Evolutionary conservation across 805 yeast species (phyloP).

Genomic region (Cyberlindnera euphorbiiphila): DNA sequence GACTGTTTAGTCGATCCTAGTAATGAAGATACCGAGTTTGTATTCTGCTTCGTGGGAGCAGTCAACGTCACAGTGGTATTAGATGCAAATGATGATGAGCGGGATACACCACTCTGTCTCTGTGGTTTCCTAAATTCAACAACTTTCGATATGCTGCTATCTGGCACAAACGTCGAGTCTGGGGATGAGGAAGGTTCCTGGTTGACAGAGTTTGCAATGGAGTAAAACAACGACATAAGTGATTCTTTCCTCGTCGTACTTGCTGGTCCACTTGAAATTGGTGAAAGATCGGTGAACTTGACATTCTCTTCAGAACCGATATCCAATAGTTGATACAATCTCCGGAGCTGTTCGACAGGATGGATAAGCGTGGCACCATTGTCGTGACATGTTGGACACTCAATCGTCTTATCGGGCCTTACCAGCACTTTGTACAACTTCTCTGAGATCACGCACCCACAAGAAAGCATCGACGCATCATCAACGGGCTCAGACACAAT

Average conservation of each 20-base stretch:
- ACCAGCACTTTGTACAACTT: slow-evolving; percentile 24
- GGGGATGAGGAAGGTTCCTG: slow-evolving; percentile 5
- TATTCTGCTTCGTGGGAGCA: slow-evolving; percentile 1
- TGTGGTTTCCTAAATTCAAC: slow-evolving; percentile 4
- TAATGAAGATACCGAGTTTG: slow-evolving; percentile 10
- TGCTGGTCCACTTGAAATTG: slow-evolving; percentile 7
- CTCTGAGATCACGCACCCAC: slow-evolving; percentile 41
- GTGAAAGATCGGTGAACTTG: slow-evolving; percentile 7
- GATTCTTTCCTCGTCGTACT: slow-evolving; percentile 25
- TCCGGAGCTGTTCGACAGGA: slow-evolving; percentile 17
- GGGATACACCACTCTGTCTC: slow-evolving; percentile 1
- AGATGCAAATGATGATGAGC: slow-evolving; percentile 12
- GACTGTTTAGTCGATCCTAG: slow-evolving; percentile 4
- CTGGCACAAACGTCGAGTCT: too few species aligned
- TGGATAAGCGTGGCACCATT: slow-evolving; percentile 5
- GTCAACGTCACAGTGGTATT: slow-evolving; percentile 7
- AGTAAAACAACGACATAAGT: slow-evolving; percentile 32
- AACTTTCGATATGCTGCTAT: slow-evolving; percentile 1
- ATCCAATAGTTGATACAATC: slow-evolving; percentile 13
- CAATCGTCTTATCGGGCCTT: slow-evolving; percentile 13
- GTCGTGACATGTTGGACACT: slow-evolving; percentile 21
- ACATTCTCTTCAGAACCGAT: neutral
- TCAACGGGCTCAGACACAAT: slow-evolving; percentile 11
- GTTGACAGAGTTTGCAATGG: slow-evolving; percentile 26
- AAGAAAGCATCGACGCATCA: slow-evolving; percentile 32